Evolutionary conservation across 805 yeast genomes (phyloP).

Genomic region (Candida germanica): DNA sequence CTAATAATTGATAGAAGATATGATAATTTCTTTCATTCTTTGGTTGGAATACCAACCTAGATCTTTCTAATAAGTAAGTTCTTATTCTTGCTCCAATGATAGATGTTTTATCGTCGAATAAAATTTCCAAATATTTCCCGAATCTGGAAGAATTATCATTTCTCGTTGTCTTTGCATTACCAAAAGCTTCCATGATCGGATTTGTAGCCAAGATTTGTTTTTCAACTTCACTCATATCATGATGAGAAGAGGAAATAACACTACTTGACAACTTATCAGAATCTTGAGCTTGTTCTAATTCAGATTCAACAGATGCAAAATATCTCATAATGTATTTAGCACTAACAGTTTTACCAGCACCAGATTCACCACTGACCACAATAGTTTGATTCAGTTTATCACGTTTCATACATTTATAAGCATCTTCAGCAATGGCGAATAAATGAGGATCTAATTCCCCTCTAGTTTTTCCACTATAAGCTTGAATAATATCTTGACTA

Average conservation of each 20-base stretch:
- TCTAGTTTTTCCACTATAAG: slow-evolving; percentile 87
- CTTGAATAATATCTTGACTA: slow-evolving; percentile 89
- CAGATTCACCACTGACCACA: slow-evolving; percentile 96
- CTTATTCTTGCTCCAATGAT: slow-evolving; percentile 94
- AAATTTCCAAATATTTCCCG: slow-evolving; percentile 91
- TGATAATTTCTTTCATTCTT: slow-evolving; percentile 89
- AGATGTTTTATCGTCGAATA: slow-evolving; percentile 69
- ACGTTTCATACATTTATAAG: slow-evolving; percentile 89
- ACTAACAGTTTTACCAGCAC: slow-evolving; percentile 97
- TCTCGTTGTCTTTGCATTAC: slow-evolving; percentile 96
- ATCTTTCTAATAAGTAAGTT: slow-evolving; percentile 88
- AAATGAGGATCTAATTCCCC: slow-evolving; percentile 97
- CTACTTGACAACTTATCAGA: slow-evolving; percentile 16
- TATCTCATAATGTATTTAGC: slow-evolving; percentile 98
- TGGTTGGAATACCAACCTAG: slow-evolving; percentile 93
- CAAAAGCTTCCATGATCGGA: slow-evolving; percentile 97
- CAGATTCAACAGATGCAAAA: slow-evolving; percentile 86
- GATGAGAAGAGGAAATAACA: slow-evolving; percentile 32
- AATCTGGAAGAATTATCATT: slow-evolving; percentile 97
- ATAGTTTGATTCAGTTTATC: slow-evolving; percentile 88
- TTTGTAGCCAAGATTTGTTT: slow-evolving; percentile 93
- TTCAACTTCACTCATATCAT: slow-evolving; percentile 86
- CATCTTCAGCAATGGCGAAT: slow-evolving; percentile 97
- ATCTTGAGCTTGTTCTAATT: slow-evolving; percentile 23
- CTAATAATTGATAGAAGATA: slow-evolving; percentile 84